phyloP scores from a whole-genome alignment of 2,329 filamentous ascomycete genomes.

The Fusarium torreyae region DNA sequence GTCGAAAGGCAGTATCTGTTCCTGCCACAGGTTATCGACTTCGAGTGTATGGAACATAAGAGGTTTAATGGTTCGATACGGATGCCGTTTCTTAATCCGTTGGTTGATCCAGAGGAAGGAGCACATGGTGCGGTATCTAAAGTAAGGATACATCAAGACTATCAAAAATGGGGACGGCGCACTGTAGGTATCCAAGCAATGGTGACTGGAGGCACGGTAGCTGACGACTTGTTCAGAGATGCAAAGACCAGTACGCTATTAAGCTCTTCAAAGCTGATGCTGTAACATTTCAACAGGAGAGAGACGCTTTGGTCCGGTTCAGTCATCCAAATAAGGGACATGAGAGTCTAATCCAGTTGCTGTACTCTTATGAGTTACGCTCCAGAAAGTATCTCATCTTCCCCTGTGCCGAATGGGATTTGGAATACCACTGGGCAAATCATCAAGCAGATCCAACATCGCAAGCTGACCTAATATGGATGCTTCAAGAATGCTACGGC shows the following conservation, averaged over 20 bases:
- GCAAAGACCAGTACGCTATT: background rate
- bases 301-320: background rate
- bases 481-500: conserved; percentile 1
- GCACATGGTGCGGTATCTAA: conserved; percentile 6
- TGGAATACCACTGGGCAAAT: background rate
- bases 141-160: background rate
- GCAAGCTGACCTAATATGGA: background rate
- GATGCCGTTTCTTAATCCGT: background rate
- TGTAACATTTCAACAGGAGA: background rate
- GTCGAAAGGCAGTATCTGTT: background rate
- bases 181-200: background rate
- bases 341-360: background rate
- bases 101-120: background rate
- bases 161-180: background rate
- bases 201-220: background rate
- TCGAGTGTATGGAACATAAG: background rate
- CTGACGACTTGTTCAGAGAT: background rate
- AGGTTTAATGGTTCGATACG: background rate
- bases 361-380: background rate
- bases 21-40: background rate
- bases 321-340: background rate
- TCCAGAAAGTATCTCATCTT: background rate
- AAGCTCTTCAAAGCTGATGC: background rate
- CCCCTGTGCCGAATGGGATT: conserved; percentile 6
- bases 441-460: background rate